Evolutionary conservation across 768 basidiomycete genomes (phyloP).

Genomic region (Trametes cubensis): DNA sequence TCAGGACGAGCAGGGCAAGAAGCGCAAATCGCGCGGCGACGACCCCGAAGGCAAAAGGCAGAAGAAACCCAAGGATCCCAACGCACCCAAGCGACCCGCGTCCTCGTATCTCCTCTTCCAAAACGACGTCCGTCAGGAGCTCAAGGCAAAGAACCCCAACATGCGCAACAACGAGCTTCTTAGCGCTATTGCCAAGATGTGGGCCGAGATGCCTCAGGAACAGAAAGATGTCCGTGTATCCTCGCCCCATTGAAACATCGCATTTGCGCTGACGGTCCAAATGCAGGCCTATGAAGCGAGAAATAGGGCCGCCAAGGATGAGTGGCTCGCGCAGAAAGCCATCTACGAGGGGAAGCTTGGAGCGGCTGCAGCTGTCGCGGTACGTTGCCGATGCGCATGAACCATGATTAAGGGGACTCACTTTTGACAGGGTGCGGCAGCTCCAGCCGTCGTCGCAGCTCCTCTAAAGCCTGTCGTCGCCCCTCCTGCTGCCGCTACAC

Average conservation of each 20-base stretch:
- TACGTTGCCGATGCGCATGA: neutral
- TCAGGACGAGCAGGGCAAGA: constrained; percentile 41
- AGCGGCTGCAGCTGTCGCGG: constrained; percentile 46
- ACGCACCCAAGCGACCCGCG: constrained; percentile 92
- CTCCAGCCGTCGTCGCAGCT: constrained; percentile 7
- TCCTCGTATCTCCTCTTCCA: constrained; percentile 95
- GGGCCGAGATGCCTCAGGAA: constrained; percentile 66
- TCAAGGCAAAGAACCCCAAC: constrained; percentile 66
- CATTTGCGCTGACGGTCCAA: constrained; percentile 5
- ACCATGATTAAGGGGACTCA: neutral
- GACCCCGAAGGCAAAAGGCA: constrained; percentile 42
- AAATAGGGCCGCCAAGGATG: constrained; percentile 61
- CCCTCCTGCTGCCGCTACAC: constrained; percentile 5
- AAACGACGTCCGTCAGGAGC: constrained; percentile 79
- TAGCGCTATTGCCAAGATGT: constrained; percentile 68
- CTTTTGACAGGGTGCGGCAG: neutral
- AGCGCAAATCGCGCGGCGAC: constrained; percentile 49
- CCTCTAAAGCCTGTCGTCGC: constrained; percentile 3
- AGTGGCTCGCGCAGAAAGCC: constrained; percentile 64
- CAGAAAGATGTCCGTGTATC: constrained; percentile 69
- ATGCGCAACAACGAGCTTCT: constrained; percentile 76
- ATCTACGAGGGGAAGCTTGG: constrained; percentile 62
- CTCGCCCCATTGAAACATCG: neutral
- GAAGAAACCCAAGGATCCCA: constrained; percentile 82
- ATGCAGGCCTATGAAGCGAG: constrained; percentile 54